Conservation (phyloP, 2,329 filamentous ascomycete genomes). For the Chlorencoelia australis region DNA sequence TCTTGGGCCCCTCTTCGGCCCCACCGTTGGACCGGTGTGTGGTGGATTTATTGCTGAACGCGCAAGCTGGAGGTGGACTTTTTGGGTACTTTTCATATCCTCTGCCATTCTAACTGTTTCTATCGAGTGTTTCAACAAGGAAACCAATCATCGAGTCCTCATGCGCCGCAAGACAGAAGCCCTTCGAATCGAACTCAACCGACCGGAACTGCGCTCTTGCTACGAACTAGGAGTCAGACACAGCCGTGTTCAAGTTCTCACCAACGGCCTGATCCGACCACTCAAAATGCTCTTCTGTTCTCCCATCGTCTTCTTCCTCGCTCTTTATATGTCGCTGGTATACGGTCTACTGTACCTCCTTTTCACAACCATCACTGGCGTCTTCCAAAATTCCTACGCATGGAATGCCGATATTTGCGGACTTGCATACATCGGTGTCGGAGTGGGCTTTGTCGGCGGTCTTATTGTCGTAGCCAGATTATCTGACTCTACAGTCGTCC, state of each 20-base stretch:
- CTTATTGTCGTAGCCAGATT: slow-evolving; percentile 31
- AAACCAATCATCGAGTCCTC: slow-evolving; percentile 39
- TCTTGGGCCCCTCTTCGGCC: slow-evolving; percentile 18
- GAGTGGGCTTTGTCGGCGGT: slow-evolving; percentile 30
- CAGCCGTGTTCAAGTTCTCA: slow-evolving; percentile 1
- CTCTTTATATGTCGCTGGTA: slow-evolving; percentile 66
- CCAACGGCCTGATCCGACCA: slow-evolving; percentile 32
- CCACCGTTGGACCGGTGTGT: slow-evolving; percentile 21
- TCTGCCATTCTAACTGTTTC: slow-evolving; percentile 23
- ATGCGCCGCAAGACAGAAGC: slow-evolving; percentile 34
- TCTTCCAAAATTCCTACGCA: slow-evolving; percentile 35
- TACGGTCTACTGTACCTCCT: slow-evolving; percentile 44
- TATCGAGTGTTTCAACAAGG: slow-evolving; percentile 32
- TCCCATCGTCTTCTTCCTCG: slow-evolving; percentile 40
- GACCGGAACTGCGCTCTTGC: slow-evolving; percentile 32
- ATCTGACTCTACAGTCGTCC: slow-evolving; percentile 35
- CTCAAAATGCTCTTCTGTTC: slow-evolving; percentile 31
- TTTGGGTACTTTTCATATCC: slow-evolving; percentile 38
- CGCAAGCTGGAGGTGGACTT: slow-evolving; percentile 35
- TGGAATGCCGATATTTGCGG: slow-evolving; percentile 32
- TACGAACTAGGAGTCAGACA: slow-evolving; percentile 27
- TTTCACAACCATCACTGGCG: slow-evolving; percentile 38
- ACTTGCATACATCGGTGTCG: slow-evolving; percentile 34
- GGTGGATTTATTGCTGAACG: slow-evolving; percentile 31
- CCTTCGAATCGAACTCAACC: slow-evolving; percentile 33